Conservation (phyloP, 1,139 yeast species). For the Yamadazyma dushanensis region DNA sequence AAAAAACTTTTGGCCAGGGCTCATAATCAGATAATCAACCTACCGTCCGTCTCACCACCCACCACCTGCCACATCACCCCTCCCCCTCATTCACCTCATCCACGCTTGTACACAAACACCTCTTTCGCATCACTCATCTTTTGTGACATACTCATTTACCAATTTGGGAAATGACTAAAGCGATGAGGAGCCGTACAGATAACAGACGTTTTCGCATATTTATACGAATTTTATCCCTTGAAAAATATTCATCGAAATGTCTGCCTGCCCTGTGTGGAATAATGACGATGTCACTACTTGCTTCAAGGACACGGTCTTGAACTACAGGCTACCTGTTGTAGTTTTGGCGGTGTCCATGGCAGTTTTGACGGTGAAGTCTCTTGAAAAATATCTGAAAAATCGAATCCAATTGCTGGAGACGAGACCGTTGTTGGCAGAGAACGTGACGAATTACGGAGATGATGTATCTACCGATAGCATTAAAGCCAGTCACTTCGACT, state of each 20-base stretch:
- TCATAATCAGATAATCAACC: too few relatives aligned
- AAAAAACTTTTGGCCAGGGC: too few relatives aligned
- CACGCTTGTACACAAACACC: too few relatives aligned
- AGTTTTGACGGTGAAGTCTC: constrained; percentile 25
- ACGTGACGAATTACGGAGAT: too few relatives aligned
- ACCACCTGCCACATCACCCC: too few relatives aligned
- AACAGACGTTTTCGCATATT: constrained; percentile 4
- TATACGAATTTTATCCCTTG: constrained; percentile 3
- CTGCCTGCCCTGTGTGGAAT: constrained; percentile 35
- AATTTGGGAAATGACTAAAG: neutral
- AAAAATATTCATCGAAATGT: neutral
- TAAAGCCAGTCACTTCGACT: constrained; percentile 53
- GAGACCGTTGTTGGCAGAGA: constrained; percentile 37
- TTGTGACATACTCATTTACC: neutral
- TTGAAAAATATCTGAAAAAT: constrained; percentile 15
- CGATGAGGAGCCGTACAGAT: constrained; percentile 7
- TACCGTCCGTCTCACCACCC: too few relatives aligned
- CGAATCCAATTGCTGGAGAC: too few relatives aligned
- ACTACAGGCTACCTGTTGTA: constrained; percentile 33
- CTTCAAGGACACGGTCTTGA: constrained; percentile 38
- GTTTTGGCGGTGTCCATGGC: constrained; percentile 32
- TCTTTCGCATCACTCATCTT: neutral
- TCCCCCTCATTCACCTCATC: too few relatives aligned
- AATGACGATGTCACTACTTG: constrained; percentile 50
- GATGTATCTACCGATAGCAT: too few relatives aligned